These are phyloP conservation scores for Citrus australasica DNA, from an alignment of 345 rosid genomes.

Conservation along the genomic window DNA sequence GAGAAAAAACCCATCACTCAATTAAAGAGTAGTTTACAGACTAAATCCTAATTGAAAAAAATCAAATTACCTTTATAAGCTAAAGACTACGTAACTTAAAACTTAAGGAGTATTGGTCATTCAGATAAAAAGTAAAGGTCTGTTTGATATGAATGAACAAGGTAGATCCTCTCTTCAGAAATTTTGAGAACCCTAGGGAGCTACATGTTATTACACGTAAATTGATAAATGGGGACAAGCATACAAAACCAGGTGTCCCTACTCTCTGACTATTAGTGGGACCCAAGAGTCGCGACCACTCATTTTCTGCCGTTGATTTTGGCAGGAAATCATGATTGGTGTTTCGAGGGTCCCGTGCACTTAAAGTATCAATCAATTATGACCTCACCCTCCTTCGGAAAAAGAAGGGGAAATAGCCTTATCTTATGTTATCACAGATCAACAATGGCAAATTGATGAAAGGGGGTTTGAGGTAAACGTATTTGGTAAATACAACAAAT, in stretches of 20 bases:
- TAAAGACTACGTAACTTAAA: neutral
- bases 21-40: no score
- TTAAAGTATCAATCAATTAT: neutral
- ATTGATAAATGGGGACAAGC: neutral
- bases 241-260: conserved; percentile 18
- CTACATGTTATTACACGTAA: neutral
- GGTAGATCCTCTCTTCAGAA: neutral
- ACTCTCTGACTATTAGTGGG: neutral
- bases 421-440: neutral
- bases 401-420: neutral
- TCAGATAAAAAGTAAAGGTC: neutral
- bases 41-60: no score
- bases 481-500: neutral
- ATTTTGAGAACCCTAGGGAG: neutral
- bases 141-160: neutral
- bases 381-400: neutral
- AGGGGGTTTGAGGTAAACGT: no score
- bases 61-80: no score
- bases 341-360: neutral
- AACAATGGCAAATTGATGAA: neutral
- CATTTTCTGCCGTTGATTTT: conserved; percentile 14
- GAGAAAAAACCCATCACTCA: no score
- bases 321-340: conserved; percentile 2
- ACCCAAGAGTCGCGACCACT: neutral
- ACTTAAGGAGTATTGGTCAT: neutral